Conservation (phyloP, 257 asterid genomes). For the Coffea eugenioides region DNA sequence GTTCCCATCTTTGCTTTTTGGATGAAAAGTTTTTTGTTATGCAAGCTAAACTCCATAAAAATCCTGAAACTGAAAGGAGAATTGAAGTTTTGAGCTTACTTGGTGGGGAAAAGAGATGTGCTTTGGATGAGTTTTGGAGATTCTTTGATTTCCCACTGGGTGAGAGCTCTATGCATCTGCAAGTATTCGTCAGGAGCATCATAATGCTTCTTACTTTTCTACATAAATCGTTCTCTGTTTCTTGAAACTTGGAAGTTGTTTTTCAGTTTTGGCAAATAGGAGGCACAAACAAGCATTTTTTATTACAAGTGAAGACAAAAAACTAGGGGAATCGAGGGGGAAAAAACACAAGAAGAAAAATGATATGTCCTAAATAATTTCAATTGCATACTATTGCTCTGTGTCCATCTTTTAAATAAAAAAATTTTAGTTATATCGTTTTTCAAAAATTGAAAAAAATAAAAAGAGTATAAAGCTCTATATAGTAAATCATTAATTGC, state of each 20-base stretch:
- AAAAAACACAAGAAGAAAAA: not conserved
- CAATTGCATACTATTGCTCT: too few species aligned
- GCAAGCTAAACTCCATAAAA: conserved; percentile 43
- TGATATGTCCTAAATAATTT: too few species aligned
- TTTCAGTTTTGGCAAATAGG: not conserved
- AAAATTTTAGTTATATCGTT: too few species aligned
- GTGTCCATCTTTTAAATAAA: too few species aligned
- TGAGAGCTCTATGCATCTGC: conserved; percentile 20
- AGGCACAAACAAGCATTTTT: not conserved
- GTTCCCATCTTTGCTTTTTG: not conserved
- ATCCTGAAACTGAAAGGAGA: conserved; percentile 33
- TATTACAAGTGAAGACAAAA: not conserved
- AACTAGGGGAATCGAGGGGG: too few species aligned
- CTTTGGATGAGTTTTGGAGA: conserved; percentile 14
- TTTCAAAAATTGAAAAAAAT: too few species aligned
- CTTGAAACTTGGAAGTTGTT: not conserved
- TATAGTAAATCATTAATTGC: too few species aligned
- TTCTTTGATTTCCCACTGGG: conserved; percentile 13
- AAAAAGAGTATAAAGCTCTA: too few species aligned
- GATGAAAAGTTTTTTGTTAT: conserved; percentile 9
- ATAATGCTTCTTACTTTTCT: not conserved
- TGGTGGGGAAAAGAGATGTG: conserved; percentile 28
- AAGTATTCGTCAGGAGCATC: conserved; percentile 31
- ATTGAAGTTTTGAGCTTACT: conserved; percentile 53
- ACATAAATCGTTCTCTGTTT: not conserved